Base-by-base conservation (phyloP, 257 asterid genomes). In the Rauvolfia tetraphylla region DNA sequence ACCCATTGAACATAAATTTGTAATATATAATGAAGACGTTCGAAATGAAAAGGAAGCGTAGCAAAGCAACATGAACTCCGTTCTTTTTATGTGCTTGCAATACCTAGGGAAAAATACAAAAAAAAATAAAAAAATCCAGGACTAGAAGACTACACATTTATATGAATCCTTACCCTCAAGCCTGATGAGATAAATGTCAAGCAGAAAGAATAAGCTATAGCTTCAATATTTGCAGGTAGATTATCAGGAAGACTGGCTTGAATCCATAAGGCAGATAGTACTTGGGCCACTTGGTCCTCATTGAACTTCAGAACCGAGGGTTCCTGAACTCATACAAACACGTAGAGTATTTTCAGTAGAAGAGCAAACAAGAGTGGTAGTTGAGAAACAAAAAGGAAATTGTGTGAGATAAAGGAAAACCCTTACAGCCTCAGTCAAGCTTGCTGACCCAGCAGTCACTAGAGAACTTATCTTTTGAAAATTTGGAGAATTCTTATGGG, bases 141-240 rank as follows among this genome's bases (percentile, higher is more conserved):
- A 66, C 22, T 3, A 20, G 44, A 34, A 31, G 41, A 66, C 23
- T 22, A 22, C 57, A 36, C 0, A 14, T 17, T 41, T n/a, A 27
- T 34, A 69, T 68, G 59, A 78, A 69, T 65, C 39, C 71, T 81
- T 66, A 95, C 99, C 97, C 85, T 91, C 67, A 87, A 82, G 75
- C 88, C 90, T 3, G 90, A 85, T 29, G 95, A 86, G 78, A 89
- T 78, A 22, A 93, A 90, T 23, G 90, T 86, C 72, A 90, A 83
- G 83, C 93, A 93, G 90, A 95, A 95, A 46, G 99, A 89, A 88
- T 91, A 97, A n/a, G 97, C 90, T 15, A 92, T 87, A 71, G 98
- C 96, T 91, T 92, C 99, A 63, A 91, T 72, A 85, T 95, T 93
- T 75, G 96, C 88, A 68, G 99, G 99, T 51, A 81, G 65, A 81